Conservation (phyloP, 73 alveolate species). For the Halteria grandinella region DNA sequence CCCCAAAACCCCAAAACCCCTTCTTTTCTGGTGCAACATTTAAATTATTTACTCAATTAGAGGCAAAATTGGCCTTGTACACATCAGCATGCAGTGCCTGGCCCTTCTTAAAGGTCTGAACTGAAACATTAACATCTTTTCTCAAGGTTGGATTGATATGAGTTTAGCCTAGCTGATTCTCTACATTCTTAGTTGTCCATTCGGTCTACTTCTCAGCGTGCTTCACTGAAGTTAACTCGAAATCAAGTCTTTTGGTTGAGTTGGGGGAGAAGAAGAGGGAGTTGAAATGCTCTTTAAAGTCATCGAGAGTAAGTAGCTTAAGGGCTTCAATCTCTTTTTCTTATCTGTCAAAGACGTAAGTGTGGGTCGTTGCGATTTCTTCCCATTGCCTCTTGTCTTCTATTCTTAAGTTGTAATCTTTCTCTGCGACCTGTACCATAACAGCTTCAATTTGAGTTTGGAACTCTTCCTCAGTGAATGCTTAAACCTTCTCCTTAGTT, state of each 20-base stretch:
- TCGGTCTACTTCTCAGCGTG: slow-evolving; percentile 78
- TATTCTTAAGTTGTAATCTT: not conserved
- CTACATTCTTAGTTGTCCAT: slow-evolving; percentile 55
- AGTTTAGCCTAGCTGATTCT: not conserved
- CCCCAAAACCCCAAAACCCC: too few species aligned
- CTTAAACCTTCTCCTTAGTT: slow-evolving; percentile 7
- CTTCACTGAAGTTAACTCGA: slow-evolving; percentile 62
- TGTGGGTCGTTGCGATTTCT: slow-evolving; percentile 23
- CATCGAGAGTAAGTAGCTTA: slow-evolving; percentile 69
- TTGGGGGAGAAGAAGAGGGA: slow-evolving; percentile 63
- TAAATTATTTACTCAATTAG: too few species aligned
- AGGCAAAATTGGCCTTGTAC: slow-evolving; percentile 36
- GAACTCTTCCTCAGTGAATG: slow-evolving; percentile 36
- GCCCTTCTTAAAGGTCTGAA: slow-evolving; percentile 24
- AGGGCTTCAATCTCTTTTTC: slow-evolving; percentile 68
- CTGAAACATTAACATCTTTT: not conserved
- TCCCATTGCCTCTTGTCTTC: not conserved
- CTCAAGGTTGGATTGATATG: not conserved
- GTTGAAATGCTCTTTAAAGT: slow-evolving; percentile 66
- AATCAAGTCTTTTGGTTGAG: slow-evolving; percentile 67
- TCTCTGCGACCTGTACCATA: not conserved
- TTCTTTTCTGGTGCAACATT: too few species aligned
- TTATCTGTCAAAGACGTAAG: slow-evolving; percentile 70
- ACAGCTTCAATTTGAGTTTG: not conserved
- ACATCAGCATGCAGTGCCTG: slow-evolving; percentile 32